Base-by-base conservation (phyloP, 345 rosid species). In the Pelargonium nanum region DNA sequence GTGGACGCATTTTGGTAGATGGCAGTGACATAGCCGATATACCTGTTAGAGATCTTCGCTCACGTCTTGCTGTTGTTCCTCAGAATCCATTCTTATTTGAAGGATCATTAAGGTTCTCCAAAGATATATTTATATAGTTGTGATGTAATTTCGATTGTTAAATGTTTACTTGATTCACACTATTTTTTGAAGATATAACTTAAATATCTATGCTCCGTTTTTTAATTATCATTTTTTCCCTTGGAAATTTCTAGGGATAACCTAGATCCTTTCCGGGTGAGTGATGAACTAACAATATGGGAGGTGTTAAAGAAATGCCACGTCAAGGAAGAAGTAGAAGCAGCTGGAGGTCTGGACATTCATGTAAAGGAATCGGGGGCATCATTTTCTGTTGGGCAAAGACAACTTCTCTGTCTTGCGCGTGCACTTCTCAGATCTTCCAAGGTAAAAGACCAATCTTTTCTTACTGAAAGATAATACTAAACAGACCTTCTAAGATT, bases 331-430 rank as follows among this genome's bases (percentile, higher is more conserved):
- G 91, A 81, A 74, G 91, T 92, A 26, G 96, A 82, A 71, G 75
- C 19, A 44, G 89, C 78, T 57, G 96, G 95, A 58, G 98, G 98
- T 13, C 73, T 92, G 65, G 86, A 82, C 64, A 73, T 72, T 12
- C 74, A 32, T 19, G 68, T 92, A 20, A 82, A 81, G 67, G 92
- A 80, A 76, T 82, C 88, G 55, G 91, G 91, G 64, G 66, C 69
- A 52, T 78, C 84, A 4, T 86, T 88, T 75, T 91, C 96, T 24
- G 87, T 83, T 26, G 98, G 96, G 20, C 96, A 86, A 75, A 83
- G 93, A 77, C 98, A 89, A 76, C 96, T 92, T 50, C 73, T 92
- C 53, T 92, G 96, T 75, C 91, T 92, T 57, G 88, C 88, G 4
- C 93, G 96, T 22, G 95, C 96, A 34, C 85, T 89, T 63, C 93